Base-by-base conservation (phyloP, 371 early-diverging fungal species). In the Encephalitozoon cuniculi region DNA sequence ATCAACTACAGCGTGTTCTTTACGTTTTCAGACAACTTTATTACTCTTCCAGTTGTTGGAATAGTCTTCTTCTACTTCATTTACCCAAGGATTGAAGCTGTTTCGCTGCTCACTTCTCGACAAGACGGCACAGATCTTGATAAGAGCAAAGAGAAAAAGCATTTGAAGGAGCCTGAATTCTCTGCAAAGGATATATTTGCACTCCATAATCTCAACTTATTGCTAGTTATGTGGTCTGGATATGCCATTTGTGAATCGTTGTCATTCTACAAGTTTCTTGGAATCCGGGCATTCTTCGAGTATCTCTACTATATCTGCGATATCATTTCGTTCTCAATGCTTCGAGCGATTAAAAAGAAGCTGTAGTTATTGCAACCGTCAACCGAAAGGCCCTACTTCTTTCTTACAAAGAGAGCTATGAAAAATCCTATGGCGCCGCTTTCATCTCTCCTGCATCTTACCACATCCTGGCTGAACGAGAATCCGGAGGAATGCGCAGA, bases 371-470 rank as follows among this genome's bases (percentile, higher is more conserved):
- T 59, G 37, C n/a, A 12, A 34, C 34, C 0, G n/a, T n/a, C 18
- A 5, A 30, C 3, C 28, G 2, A 12, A 30, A 34, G 11, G n/a
- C n/a, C 15, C 12, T 59, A 11, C 4, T 78, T 18, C 70, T 79
- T 80, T 53, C 77, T 77, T 43, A 51, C 68, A 23, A 81, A 72
- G 0, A 68, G 54, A 6, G 80, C 79, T 34, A 76, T 65, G 55
- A 83, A 81, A 64, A 83, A 83, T 11, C 81, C 81, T 41, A 55
- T 74, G 12, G 71, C 75, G 4, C 64, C 77, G 11, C 28, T 39
- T 1, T 67, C 71, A 11, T 68, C 65, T 63, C 46, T 52, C 11
- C 59, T 53, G 37, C 71, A 69, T 23, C 83, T 41, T 26, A 83
- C 67, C 4, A 83, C 81, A 11, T 78, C 30, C 5, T 68, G 59